Base-by-base conservation (phyloP, 2,329 filamentous ascomycete species). In the Aureobasidium vineae region DNA sequence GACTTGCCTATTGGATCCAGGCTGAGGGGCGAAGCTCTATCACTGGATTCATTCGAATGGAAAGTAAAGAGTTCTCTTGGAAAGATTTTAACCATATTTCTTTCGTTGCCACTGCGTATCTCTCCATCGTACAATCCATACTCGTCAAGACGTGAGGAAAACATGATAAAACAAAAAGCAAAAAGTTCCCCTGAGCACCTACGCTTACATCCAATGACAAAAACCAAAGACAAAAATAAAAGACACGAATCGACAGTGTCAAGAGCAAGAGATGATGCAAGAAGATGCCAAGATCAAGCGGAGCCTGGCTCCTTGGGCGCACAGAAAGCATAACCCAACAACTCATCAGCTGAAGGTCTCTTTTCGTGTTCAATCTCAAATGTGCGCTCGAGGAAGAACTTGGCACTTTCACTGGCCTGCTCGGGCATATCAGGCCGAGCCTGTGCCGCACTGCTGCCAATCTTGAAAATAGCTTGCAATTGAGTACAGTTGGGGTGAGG, bases 391-490 rank as follows among this genome's bases (percentile, higher is more conserved):
- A 99, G 80, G 81, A 99, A 99, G 52, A 84, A 85, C 76, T 89
- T 86, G 5, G 92, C 94, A 71, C 97, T 94, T 41, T 88, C 85
- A 73, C 91, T 95, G 15, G 92, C 92, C 71, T 89, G 86, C 15
- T 96, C 91, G 0, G 95, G 95, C 65, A 97, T 90, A 19, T 91
- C 93, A 0, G 95, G 95, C 52, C 91, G 88, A 13, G 69, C 69
- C 40, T 66, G 68, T 2, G 61, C 67, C 5, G 66, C 68, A 23
- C 36, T 54, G 45, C 93, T 93, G 40, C 81, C 81, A 76, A 99
- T 98, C 81, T 97, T 97, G 84, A 99, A 99, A 74, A 99, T 97
- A 68, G 95, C 95, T 77, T 99, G 95, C 69, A 99, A 83, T 78
- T 99, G 96, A 68, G 91, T 96, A 82, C 92, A 97, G 79, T 97